These are phyloP conservation scores for Annulohypoxylon truncatum DNA, from an alignment of 2,329 filamentous ascomycete species.

Conservation along the genomic window DNA sequence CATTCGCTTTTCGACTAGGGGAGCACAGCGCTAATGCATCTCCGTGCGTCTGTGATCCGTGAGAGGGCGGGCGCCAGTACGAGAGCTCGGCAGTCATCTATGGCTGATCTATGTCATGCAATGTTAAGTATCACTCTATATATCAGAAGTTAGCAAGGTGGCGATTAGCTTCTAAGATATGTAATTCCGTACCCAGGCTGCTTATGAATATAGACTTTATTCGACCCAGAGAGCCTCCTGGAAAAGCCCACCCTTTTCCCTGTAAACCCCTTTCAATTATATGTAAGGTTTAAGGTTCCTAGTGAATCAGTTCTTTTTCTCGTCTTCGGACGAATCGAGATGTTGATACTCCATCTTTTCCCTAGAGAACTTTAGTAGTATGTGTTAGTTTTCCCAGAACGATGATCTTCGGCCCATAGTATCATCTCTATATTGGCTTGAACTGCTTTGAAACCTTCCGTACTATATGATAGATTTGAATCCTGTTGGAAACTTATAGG, in stretches of 20 bases:
- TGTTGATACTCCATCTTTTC: neutral
- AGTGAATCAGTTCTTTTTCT: neutral
- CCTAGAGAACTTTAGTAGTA: neutral
- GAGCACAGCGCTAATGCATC: neutral
- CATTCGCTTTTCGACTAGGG: constrained; percentile 2
- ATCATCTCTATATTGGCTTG: too few species aligned
- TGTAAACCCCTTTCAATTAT: neutral
- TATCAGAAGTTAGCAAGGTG: neutral
- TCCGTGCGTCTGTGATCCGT: neutral
- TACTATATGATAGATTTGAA: too few species aligned
- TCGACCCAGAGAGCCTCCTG: too few species aligned
- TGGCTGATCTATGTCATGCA: neutral
- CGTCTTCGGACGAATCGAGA: neutral
- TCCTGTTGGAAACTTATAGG: neutral
- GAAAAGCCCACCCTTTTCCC: too few species aligned
- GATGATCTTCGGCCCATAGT: neutral
- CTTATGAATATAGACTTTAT: too few species aligned
- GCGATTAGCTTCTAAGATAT: too few species aligned
- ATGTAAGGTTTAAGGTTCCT: neutral
- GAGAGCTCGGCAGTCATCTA: neutral
- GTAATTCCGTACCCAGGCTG: too few species aligned
- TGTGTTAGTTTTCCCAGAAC: neutral
- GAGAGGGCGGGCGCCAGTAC: constrained; percentile 14
- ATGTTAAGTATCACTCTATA: neutral
- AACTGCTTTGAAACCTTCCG: too few species aligned